Base-by-base conservation (phyloP, 1,284 basidiomycete species). In the Blastosporella zonata region DNA sequence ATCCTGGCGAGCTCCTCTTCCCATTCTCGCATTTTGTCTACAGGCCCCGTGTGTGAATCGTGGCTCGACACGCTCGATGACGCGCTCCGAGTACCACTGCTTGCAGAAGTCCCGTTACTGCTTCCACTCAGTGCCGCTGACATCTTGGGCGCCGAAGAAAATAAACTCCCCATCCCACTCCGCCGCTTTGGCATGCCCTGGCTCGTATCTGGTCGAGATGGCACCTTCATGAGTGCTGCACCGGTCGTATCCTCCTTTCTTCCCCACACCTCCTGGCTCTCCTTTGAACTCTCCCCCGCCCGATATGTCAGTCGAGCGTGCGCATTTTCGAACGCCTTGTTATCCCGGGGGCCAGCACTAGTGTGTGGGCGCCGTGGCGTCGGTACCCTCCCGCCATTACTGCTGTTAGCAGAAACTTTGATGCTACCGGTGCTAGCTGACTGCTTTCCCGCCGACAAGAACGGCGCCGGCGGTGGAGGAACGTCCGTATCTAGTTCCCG, bases 1-100 rank as follows among this genome's bases (percentile, higher is more conserved):
- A 90, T 87, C 53, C 78, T 74, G 54, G 74, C 78, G 39, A 89
- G 73, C 69, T 90, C 86, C 60, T 81, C 78, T 65, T 90, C 87
- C 87, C 87, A 90, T 53, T 82, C 87, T 50, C 74, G 71, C 57
- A 85, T 74, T 23, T 70, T 70, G 29, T 66, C 68, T 21, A 59
- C 61, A 29, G 65, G 59, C 31, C 66, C 73, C 21, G 70, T 69
- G 20, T 66, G 66, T 20, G 57, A 58, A 31, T 65, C 63, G 39
- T 64, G 65, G 46, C 61, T 66, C 22, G 67, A 70, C 10, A 62
- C 56, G 45, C 67, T 68, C 37, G 58, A 59, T 18, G 52, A 55
- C 37, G 54, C 43, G 46, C 54, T 58, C 53, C 50, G 49, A 35
- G 46, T 57, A 25, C 46, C 50, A 40, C 57, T 59, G 50, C 67